Evolutionary conservation across 2,329 filamentous ascomycete species (phyloP).

Genomic region (Colletotrichum sansevieriae): DNA sequence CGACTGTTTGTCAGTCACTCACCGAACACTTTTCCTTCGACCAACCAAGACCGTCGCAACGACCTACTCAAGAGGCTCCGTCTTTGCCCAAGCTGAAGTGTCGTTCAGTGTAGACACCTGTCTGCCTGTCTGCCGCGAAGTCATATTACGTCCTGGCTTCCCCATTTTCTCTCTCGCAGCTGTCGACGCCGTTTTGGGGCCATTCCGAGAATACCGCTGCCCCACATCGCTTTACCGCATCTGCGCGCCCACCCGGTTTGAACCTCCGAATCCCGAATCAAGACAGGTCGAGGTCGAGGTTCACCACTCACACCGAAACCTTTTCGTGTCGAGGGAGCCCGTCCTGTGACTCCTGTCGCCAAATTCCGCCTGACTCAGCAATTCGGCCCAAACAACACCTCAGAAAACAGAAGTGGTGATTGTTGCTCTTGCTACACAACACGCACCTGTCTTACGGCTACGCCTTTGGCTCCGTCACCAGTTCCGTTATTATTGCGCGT

Average conservation of each 20-base stretch:
- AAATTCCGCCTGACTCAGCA: slow-evolving; percentile 35
- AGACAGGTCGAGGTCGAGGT: background rate
- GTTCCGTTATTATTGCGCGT: slow-evolving; percentile 1
- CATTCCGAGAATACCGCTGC: slow-evolving; percentile 26
- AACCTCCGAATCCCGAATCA: background rate
- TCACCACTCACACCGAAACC: slow-evolving; percentile 35
- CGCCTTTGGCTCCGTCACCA: slow-evolving; percentile 14
- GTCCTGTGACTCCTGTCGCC: background rate
- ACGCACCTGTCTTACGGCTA: slow-evolving; percentile 16
- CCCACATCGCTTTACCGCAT: slow-evolving; percentile 29
- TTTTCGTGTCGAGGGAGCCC: slow-evolving; percentile 19
- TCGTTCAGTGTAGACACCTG: too few relatives aligned
- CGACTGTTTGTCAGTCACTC: slow-evolving; percentile 2
- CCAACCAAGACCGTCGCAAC: slow-evolving; percentile 22
- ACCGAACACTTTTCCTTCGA: background rate
- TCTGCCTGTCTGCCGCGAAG: background rate
- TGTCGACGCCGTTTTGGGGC: background rate
- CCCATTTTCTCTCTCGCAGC: background rate
- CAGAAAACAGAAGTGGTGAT: slow-evolving; percentile 11
- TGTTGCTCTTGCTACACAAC: background rate
- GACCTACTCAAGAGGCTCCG: too few relatives aligned
- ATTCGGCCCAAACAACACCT: background rate
- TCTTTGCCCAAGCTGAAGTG: background rate
- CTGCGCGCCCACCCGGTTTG: slow-evolving; percentile 17
- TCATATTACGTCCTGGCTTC: background rate